Evolutionary conservation across 768 basidiomycete genomes (phyloP).

Genomic region (Favolaschia claudopus): DNA sequence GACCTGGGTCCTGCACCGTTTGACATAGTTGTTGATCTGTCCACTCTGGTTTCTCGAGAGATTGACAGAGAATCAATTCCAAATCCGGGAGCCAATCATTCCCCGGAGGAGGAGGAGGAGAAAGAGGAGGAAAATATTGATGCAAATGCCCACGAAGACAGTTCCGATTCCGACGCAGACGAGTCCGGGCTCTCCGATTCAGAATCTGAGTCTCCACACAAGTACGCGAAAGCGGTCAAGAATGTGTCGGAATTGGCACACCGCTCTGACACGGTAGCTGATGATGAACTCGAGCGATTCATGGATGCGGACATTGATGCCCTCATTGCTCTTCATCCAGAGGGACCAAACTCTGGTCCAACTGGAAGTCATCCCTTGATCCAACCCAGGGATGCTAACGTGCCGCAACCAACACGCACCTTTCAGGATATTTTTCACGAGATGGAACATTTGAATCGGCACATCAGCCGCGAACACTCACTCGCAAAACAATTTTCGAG

Average conservation of each 20-base stretch:
- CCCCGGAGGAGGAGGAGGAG: too few species aligned
- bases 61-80: not conserved
- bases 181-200: not conserved
- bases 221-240: not conserved
- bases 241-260: not conserved
- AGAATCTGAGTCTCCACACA: not conserved
- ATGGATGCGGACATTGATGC: not conserved
- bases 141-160: not conserved
- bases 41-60: not conserved
- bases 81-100: not conserved
- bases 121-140: too few species aligned
- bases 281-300: not conserved
- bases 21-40: conserved; percentile 1
- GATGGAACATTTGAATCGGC: not conserved
- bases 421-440: conserved; percentile 2
- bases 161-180: not conserved
- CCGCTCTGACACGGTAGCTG: not conserved
- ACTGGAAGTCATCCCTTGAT: not conserved
- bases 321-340: not conserved
- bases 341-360: not conserved
- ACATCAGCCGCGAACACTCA: not conserved
- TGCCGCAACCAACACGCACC: not conserved
- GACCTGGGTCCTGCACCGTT: not conserved
- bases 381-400: not conserved
- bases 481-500: conserved; percentile 1